Base-by-base conservation (phyloP, 345 rosid genomes). In the Cochlearia excelsa region DNA sequence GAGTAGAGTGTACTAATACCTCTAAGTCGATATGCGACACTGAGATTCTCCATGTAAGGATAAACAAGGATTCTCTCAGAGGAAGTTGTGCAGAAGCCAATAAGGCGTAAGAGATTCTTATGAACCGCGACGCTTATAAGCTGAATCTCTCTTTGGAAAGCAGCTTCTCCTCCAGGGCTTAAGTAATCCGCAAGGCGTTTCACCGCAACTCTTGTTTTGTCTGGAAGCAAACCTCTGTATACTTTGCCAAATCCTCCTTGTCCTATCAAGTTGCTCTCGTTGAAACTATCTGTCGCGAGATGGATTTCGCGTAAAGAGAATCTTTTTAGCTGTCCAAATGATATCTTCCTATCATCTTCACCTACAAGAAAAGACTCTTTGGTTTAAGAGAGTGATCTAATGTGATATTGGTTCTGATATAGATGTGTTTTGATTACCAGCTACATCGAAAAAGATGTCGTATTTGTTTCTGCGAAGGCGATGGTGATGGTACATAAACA, bases 31-130 rank as follows among this genome's bases (percentile, higher is more conserved):
- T 84, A 61, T 11, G 96, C 90, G 38, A 86, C 96, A 11, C 96
- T 91, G 16, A 86, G 84, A 63, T 91, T 91, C 46, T 79, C 81
- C 96, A 91, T 91, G 67, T 80, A 91, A 8, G 98, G 98, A 71
- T 88, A 91, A 38, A 91, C 89, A 11, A 91, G 90, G 68, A 91
- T 83, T 68, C 92, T 79, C 81, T 88, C 95, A 0, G 87, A 78
- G 2, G 74, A 62, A 33, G 96, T 84, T 6, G 92, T 82, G 59
- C 92, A 88, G 61, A 80, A 86, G 7, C 98, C 96, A 60, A 91
- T 84, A 55, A 91, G 65, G 5, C 78, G 78, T 57, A 91, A 82
- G 67, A 91, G 92, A 80, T 91, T 88, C 63, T 75, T 81, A 48
- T 88, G 98, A 70, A 81, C 81, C 3, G 98, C 98, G 10, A 88